Conservation (phyloP, 208 protist species). For the Acanthamoeba rhysodes region DNA sequence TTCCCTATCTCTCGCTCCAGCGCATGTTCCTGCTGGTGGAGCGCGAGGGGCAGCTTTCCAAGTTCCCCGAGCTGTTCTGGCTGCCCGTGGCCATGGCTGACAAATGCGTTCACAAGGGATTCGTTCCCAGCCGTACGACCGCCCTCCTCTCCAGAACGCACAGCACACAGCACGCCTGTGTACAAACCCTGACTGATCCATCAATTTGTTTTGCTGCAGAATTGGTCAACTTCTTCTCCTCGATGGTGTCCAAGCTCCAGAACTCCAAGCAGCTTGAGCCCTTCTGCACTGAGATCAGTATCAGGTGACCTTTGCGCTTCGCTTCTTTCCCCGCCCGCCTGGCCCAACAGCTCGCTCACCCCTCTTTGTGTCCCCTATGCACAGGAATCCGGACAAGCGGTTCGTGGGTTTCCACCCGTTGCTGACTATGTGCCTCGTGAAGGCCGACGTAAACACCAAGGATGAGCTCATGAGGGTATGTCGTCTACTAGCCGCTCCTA, state of each 20-base stretch:
- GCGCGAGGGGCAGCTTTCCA: neutral
- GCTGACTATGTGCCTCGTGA: slow-evolving; percentile 46
- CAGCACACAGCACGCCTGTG: too few relatives aligned
- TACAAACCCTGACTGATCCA: too few relatives aligned
- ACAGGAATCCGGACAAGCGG: slow-evolving; percentile 55
- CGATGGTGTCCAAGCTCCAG: slow-evolving; percentile 34
- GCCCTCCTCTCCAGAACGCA: neutral
- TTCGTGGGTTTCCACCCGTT: slow-evolving; percentile 57
- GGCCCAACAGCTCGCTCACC: neutral
- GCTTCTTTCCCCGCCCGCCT: neutral
- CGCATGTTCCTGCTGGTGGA: slow-evolving; percentile 65
- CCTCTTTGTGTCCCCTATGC: neutral
- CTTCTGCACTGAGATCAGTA: slow-evolving; percentile 51
- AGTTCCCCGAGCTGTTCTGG: slow-evolving; percentile 72
- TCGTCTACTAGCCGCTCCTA: neutral
- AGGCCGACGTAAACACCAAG: neutral
- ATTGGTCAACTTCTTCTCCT: slow-evolving; percentile 36
- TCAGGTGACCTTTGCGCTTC: neutral
- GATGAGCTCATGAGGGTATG: slow-evolving; percentile 33
- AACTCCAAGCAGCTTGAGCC: neutral
- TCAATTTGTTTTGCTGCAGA: neutral
- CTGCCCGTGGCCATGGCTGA: slow-evolving; percentile 58
- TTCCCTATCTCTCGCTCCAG: neutral
- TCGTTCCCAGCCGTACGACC: neutral
- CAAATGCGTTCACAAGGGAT: slow-evolving; percentile 61